Evolutionary conservation across 1,284 basidiomycete genomes (phyloP).

Genomic region (Leccinum solheimii): DNA sequence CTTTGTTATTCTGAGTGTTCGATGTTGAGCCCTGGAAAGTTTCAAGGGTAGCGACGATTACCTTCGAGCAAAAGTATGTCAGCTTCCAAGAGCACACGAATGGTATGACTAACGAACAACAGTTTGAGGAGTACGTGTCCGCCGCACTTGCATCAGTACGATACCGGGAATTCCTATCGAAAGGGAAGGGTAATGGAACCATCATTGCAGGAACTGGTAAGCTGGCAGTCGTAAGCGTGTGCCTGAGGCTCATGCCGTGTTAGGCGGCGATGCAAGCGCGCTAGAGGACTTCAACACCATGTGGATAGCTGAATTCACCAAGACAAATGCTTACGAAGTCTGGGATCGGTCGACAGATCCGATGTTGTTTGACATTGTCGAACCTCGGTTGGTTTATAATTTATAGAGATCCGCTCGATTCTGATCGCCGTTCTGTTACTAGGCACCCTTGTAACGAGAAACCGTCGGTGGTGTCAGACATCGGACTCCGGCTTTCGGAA

Average conservation of each 20-base stretch:
- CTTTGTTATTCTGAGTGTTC: not conserved
- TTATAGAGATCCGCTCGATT: not conserved
- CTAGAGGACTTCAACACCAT: slow-evolving; percentile 78
- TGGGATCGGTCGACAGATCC: slow-evolving; percentile 90
- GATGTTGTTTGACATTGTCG: slow-evolving; percentile 87
- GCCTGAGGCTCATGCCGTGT: slow-evolving; percentile 4
- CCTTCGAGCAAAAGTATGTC: slow-evolving; percentile 72
- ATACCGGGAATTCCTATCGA: slow-evolving; percentile 78
- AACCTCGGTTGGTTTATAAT: slow-evolving; percentile 65
- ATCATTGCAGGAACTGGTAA: slow-evolving; percentile 63
- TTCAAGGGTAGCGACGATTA: slow-evolving; percentile 96
- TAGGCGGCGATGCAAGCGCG: slow-evolving; percentile 47
- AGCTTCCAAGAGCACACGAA: not conserved
- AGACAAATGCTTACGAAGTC: slow-evolving; percentile 80
- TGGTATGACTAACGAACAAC: slow-evolving; percentile 3
- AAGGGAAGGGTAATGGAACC: slow-evolving; percentile 62
- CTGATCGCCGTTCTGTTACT: slow-evolving; percentile 13
- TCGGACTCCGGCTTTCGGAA: slow-evolving; percentile 84
- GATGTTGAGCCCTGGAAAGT: slow-evolving; percentile 36
- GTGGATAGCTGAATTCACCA: slow-evolving; percentile 84
- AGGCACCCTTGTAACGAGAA: slow-evolving; percentile 89
- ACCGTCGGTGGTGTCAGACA: slow-evolving; percentile 84
- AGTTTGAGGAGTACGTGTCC: slow-evolving; percentile 86
- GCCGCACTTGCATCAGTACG: slow-evolving; percentile 82
- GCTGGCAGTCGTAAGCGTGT: slow-evolving; percentile 11